Base-by-base conservation (phyloP, 331 rosid genomes). In the Prunus yedoensis region DNA sequence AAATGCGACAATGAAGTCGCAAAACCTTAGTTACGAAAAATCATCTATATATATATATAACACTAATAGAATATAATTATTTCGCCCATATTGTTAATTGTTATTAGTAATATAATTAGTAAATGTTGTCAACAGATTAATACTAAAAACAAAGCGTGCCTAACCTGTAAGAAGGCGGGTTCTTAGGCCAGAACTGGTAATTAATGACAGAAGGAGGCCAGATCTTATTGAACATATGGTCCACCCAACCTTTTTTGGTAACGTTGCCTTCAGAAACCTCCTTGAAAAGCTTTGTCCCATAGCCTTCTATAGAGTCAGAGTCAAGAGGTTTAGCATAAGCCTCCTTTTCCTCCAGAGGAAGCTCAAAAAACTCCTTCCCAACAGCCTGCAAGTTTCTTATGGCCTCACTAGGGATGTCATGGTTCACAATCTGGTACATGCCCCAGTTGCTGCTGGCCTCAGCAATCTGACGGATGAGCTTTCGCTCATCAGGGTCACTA, bases 381-480 rank as follows among this genome's bases (percentile, higher is more conserved):
- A 74, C 90, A 46, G 25, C 67, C 45, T 88, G 97, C 66, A 92
- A 60, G 2, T 82, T 76, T 7, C 7, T 54, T 59, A 92, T 87
- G 2, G 75, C 81, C 1, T 88, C 76, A 3, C 10, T 35, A 1
- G 97, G 95, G 15, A 92, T 85, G 10, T 67, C 84, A 35, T 90
- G 96, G 87, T 92, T 92, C 83, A 88, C 84, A 12, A 90, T 64
- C 67, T 92, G 97, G 69, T 82, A 89, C 90, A 92, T 90, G 0
- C 97, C 97, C 93, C 97, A 88, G 0, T 83, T 67, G 0, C 62
- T 20, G 69, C 87, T 71, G 0, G 97, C 97, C 10, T 80, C 87
- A 43, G 35, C 28, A 4, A 85, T 47, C 57, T 79, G 80, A 1
- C 2, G 2, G 14, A 66, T 4, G 18, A 90, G 27, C 4, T 68